Conservation (phyloP, 257 asterid species). For the Plectranthus barbatus region DNA sequence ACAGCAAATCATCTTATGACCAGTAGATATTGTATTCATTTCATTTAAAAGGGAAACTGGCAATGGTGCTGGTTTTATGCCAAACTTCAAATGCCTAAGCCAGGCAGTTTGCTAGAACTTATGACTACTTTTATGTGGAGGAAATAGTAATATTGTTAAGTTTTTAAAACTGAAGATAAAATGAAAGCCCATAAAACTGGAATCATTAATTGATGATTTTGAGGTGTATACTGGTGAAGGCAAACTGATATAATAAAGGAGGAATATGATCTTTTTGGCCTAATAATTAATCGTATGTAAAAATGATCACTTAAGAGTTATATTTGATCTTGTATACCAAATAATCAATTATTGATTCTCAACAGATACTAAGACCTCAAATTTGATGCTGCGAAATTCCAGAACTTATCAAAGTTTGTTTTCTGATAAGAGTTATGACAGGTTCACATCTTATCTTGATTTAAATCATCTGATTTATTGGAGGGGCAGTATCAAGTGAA, state of each 20-base stretch:
- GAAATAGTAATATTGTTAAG: too few species aligned
- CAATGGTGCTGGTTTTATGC: too few species aligned
- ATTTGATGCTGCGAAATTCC: not conserved
- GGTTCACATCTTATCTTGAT: too few species aligned
- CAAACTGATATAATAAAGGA: not conserved
- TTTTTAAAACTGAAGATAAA: not conserved
- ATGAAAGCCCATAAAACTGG: not conserved
- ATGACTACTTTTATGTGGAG: too few species aligned
- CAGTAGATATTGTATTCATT: too few species aligned
- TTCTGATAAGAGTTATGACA: not conserved
- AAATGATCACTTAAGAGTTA: not conserved
- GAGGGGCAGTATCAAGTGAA: not conserved
- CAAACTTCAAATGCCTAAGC: too few species aligned
- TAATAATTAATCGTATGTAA: not conserved
- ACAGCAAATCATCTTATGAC: too few species aligned
- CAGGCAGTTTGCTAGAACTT: too few species aligned
- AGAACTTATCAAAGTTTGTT: not conserved
- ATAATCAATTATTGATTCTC: not conserved
- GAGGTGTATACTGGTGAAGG: not conserved
- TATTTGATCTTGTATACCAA: not conserved
- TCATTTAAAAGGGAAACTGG: too few species aligned
- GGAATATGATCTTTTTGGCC: not conserved
- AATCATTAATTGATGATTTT: not conserved
- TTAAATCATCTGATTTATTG: constrained; percentile 4
- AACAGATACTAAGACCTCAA: not conserved